Percentiles rank a stretch among this genome's conserved stretches.
Evolutionary conservation across 2,329 filamentous ascomycete genomes (phyloP).

Genomic region (Aureobasidium subglaciale): DNA sequence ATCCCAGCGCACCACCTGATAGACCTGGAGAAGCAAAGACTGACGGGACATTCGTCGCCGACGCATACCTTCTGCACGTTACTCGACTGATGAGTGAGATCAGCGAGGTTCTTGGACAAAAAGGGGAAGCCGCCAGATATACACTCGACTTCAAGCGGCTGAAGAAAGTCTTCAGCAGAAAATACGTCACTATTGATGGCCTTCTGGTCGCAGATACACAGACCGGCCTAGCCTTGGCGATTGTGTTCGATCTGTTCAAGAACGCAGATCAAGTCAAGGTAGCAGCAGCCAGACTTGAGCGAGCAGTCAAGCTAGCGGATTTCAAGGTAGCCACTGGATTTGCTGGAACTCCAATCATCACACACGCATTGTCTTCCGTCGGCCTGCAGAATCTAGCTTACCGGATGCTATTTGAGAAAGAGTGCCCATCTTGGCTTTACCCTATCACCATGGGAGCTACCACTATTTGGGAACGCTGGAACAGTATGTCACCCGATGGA

Average conservation of each 20-base stretch:
- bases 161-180: constrained; percentile 24
- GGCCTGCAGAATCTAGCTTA: constrained; percentile 29
- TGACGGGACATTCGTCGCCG: constrained; percentile 31
- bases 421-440: constrained; percentile 44
- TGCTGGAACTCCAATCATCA: constrained; percentile 53
- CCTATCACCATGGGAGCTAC: constrained; percentile 42
- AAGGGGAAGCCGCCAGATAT: constrained; percentile 22
- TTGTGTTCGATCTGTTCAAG: constrained; percentile 24
- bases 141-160: constrained; percentile 18
- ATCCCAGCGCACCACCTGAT: constrained; percentile 32
- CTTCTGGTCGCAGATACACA: constrained; percentile 28
- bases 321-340: constrained; percentile 33
- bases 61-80: constrained; percentile 34
- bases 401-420: constrained; percentile 42
- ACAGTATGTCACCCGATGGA: constrained; percentile 40
- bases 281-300: constrained; percentile 22
- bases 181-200: constrained; percentile 26
- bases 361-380: constrained; percentile 16
- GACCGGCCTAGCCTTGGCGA: constrained; percentile 25
- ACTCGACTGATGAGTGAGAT: constrained; percentile 28
- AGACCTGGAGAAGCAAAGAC: constrained; percentile 29
- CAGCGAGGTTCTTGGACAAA: constrained; percentile 21
- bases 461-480: constrained; percentile 48
- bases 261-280: constrained; percentile 15
- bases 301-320: constrained; percentile 18